Base-by-base conservation (phyloP, 2,329 filamentous ascomycete species). In the Colletotrichum cordylinicola region DNA sequence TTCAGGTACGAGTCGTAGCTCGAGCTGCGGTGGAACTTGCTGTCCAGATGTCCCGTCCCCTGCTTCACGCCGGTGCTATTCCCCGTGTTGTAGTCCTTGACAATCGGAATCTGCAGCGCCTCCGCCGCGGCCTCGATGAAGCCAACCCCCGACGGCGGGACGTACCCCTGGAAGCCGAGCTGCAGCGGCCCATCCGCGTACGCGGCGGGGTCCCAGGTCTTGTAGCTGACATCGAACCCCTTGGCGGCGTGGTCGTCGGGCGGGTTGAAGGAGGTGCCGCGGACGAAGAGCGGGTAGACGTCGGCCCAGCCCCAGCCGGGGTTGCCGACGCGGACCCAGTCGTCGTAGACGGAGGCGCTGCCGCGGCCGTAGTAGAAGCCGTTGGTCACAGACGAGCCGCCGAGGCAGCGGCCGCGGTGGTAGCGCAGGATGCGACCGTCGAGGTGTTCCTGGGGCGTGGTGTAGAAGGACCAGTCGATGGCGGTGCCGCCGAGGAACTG, bases 301-400 rank as follows among this genome's bases (percentile, higher is more conserved):
- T 79, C 77, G 6, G 83, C 78, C 79, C 81, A 83, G 9, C 80
- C 79, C 82, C 82, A 84, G 3, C 83, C 82, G 2, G 79, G 74
- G 65, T 83, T 84, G 7, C 82, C 83, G 9, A 84, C 68, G 7
- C 78, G 72, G 18, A 79, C 81, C 82, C 83, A 84, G 48, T 80
- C 79, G 61, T 83, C 79, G 60, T 83, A 83, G 43, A 83, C 79
- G 37, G 78, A 79, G 6, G 81, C 78, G 48, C 79, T 79, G 12
- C 80, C 81, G 33, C 82, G 77, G 52, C 82, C 82, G 72, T 82
- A 83, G 74, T 80, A 81, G 69, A 84, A 80, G 18, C 82, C 82
- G 61, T 83, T 84, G 29, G 80, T 80, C 6, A 80, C 78, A 18
- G 82, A 83, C 58, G 81, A 81, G 35, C 82, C 82, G n/a, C 83